These are phyloP conservation scores for Stropharia rugosoannulata DNA, from an alignment of 768 basidiomycete species.

Conservation along the genomic window DNA sequence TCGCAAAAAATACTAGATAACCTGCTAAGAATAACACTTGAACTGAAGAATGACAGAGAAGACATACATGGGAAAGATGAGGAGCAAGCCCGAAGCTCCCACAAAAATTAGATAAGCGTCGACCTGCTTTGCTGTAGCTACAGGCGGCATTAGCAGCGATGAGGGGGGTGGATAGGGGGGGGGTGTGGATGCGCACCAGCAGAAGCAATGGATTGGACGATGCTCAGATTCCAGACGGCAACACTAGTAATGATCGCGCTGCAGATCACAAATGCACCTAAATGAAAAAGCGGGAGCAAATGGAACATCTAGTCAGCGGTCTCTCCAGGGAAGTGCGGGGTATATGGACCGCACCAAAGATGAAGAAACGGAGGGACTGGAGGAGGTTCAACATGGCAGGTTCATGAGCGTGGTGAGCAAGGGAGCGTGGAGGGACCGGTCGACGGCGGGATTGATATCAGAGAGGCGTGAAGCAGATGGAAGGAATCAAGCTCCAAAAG, in stretches of 20 bases:
- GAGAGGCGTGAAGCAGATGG: slow-evolving; percentile 6
- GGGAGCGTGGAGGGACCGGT: slow-evolving; percentile 34
- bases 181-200: slow-evolving; percentile 35
- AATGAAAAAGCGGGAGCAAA: background rate
- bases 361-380: slow-evolving; percentile 52
- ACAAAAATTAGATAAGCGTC: slow-evolving; percentile 62
- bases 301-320: background rate
- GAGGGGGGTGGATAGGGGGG: background rate
- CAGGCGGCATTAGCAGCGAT: slow-evolving; percentile 1
- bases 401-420: slow-evolving; percentile 28
- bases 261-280: slow-evolving; percentile 62
- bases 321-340: background rate
- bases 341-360: slow-evolving; percentile 49
- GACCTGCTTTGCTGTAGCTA: slow-evolving; percentile 37
- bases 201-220: slow-evolving; percentile 34
- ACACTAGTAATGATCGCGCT: slow-evolving; percentile 65
- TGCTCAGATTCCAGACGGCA: slow-evolving; percentile 68
- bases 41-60: background rate
- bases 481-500: slow-evolving; percentile 19
- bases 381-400: slow-evolving; percentile 44
- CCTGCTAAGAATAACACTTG: background rate
- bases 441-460: slow-evolving; percentile 25
- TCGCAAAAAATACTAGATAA: slow-evolving; percentile 53
- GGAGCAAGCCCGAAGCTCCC: slow-evolving; percentile 55
- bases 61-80: slow-evolving; percentile 60